These are phyloP conservation scores for Asclepias syriaca DNA, from an alignment of 257 asterid genomes.

Conservation along the genomic window DNA sequence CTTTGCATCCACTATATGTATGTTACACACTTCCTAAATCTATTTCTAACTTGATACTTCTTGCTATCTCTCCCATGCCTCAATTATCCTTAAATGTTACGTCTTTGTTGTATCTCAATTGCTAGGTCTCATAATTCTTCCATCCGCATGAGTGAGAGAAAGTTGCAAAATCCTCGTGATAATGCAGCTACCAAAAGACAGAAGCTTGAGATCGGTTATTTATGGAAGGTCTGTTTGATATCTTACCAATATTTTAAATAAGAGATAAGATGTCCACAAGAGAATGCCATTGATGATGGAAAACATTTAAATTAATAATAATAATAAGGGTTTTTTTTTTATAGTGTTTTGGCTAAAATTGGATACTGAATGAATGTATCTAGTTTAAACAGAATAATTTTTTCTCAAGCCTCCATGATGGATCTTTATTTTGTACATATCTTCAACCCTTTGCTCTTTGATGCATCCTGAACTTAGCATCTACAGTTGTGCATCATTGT, in stretches of 20 bases:
- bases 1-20: background rate
- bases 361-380: background rate
- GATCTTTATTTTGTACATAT: background rate
- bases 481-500: background rate
- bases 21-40: background rate
- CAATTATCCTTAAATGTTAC: background rate
- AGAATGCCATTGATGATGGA: background rate
- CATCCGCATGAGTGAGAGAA: constrained; percentile 22
- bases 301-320: background rate
- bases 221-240: constrained; percentile 45
- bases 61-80: background rate
- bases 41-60: background rate
- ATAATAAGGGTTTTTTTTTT: too few relatives aligned
- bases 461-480: background rate
- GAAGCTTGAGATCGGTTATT: constrained; percentile 76
- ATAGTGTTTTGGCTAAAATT: background rate
- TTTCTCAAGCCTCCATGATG: background rate
- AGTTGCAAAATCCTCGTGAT: constrained; percentile 27
- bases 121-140: constrained; percentile 41
- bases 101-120: constrained; percentile 17
- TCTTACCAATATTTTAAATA: background rate
- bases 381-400: background rate
- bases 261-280: constrained; percentile 5
- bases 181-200: constrained; percentile 63
- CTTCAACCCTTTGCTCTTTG: background rate